Evolutionary conservation across 176 grass and related monocot genomes (phyloP).

Genomic region (Thinopyrum elongatum): DNA sequence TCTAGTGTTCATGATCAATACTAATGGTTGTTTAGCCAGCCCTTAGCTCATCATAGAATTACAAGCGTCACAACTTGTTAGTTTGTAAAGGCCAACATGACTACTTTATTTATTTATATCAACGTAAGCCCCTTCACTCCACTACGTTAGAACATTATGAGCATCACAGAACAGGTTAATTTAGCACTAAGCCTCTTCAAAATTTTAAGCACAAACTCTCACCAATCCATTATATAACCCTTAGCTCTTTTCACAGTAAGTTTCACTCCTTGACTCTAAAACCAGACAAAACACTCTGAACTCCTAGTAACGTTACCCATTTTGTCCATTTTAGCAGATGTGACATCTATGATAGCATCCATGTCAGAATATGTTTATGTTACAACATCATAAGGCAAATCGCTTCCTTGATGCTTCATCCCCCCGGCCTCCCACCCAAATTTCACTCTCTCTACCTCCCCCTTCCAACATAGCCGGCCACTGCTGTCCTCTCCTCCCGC

Average conservation of each 20-base stretch:
- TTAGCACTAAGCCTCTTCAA: not conserved
- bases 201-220: slow-evolving; percentile 2
- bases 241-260: not conserved
- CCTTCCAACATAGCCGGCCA: not conserved
- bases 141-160: not conserved
- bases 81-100: slow-evolving; percentile 9
- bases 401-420: not conserved
- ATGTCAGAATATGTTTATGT: not conserved
- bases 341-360: not conserved
- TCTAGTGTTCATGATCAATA: slow-evolving; percentile 21
- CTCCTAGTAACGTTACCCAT: not conserved
- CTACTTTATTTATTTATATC: not conserved
- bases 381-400: not conserved
- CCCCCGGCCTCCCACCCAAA: not conserved
- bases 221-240: not conserved
- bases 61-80: not conserved
- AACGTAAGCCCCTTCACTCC: not conserved
- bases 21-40: not conserved
- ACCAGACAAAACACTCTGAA: slow-evolving; percentile 1
- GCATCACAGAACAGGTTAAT: not conserved
- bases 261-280: not conserved
- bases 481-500: not conserved
- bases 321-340: not conserved
- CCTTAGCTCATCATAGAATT: slow-evolving; percentile 20
- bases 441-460: not conserved